These are phyloP conservation scores for Crithidia mellificae DNA, from an alignment of 208 protist species.

Conservation along the genomic window DNA sequence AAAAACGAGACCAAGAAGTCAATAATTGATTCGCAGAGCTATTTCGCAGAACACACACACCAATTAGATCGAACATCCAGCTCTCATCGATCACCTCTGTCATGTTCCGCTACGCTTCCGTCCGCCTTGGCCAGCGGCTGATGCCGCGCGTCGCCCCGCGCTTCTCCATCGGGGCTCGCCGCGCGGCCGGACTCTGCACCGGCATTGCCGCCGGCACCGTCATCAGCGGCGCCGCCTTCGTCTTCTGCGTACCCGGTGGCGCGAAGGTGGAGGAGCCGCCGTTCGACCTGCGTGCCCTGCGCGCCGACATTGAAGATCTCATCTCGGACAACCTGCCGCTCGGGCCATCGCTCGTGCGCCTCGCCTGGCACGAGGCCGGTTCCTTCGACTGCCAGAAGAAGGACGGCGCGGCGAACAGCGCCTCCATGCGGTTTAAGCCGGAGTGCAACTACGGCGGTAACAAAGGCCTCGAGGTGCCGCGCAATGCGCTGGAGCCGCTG, in stretches of 20 bases:
- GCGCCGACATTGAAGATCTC: slow-evolving; percentile 60
- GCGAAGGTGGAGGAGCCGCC: slow-evolving; percentile 36
- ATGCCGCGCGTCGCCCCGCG: slow-evolving; percentile 11
- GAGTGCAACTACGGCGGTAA: slow-evolving; percentile 85
- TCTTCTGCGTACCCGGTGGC: slow-evolving; percentile 32
- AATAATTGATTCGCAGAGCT: too few relatives aligned
- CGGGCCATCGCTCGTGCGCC: slow-evolving; percentile 67
- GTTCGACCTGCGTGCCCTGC: slow-evolving; percentile 53
- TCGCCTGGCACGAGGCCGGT: slow-evolving; percentile 81
- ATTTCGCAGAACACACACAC: too few relatives aligned
- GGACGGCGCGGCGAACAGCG: slow-evolving; percentile 67
- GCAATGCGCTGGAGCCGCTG: slow-evolving; percentile 84
- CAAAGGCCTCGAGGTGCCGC: slow-evolving; percentile 80
- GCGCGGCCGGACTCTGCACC: slow-evolving; percentile 25
- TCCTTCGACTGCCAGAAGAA: slow-evolving; percentile 67
- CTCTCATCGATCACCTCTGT: not conserved
- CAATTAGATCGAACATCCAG: too few relatives aligned
- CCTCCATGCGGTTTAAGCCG: slow-evolving; percentile 81
- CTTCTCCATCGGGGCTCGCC: slow-evolving; percentile 15
- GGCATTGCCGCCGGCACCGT: slow-evolving; percentile 39
- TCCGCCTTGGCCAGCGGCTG: slow-evolving; percentile 42
- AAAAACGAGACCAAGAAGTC: too few relatives aligned
- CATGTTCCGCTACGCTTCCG: slow-evolving; percentile 44
- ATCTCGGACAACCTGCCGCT: slow-evolving; percentile 49
- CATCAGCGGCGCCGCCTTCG: slow-evolving; percentile 42